Conservation (phyloP, 1,284 basidiomycete genomes). For the Entoloma clypeatum region DNA sequence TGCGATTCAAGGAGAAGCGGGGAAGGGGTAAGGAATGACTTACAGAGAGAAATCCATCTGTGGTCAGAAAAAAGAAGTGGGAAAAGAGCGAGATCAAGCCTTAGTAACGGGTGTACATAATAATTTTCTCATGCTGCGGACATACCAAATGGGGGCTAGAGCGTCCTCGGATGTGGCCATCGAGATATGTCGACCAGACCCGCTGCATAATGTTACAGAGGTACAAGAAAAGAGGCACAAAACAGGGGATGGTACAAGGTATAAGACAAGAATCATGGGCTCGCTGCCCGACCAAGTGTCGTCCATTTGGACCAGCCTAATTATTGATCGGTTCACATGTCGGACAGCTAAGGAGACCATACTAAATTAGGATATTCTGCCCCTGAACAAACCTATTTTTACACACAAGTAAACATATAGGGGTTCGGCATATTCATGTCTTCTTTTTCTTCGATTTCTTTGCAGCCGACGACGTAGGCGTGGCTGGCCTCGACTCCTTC, state of each 20-base stretch:
- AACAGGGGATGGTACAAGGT: too few species aligned
- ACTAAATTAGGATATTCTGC: background rate
- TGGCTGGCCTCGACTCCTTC: conserved; percentile 55
- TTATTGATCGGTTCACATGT: conserved; percentile 4
- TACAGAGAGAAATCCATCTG: conserved; percentile 32
- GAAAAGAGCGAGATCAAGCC: conserved; percentile 11
- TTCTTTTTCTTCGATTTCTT: conserved; percentile 54
- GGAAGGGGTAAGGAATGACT: conserved; percentile 11
- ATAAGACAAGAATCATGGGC: too few species aligned
- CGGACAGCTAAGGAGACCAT: background rate
- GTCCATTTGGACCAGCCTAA: too few species aligned
- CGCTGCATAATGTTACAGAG: conserved; percentile 37
- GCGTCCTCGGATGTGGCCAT: conserved; percentile 17
- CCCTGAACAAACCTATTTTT: background rate
- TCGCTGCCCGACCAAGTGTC: too few species aligned
- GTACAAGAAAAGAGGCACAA: conserved; percentile 6
- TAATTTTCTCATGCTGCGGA: conserved; percentile 16
- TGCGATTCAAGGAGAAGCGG: conserved; percentile 1
- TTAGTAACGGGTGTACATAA: conserved; percentile 12
- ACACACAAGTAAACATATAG: background rate
- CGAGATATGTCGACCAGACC: conserved; percentile 50
- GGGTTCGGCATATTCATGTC: conserved; percentile 25
- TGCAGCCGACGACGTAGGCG: conserved; percentile 48
- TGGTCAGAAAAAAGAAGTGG: conserved; percentile 7
- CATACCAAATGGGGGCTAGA: conserved; percentile 19